Conservation (phyloP, 768 basidiomycete species). For the Rhodocollybia butyracea region DNA sequence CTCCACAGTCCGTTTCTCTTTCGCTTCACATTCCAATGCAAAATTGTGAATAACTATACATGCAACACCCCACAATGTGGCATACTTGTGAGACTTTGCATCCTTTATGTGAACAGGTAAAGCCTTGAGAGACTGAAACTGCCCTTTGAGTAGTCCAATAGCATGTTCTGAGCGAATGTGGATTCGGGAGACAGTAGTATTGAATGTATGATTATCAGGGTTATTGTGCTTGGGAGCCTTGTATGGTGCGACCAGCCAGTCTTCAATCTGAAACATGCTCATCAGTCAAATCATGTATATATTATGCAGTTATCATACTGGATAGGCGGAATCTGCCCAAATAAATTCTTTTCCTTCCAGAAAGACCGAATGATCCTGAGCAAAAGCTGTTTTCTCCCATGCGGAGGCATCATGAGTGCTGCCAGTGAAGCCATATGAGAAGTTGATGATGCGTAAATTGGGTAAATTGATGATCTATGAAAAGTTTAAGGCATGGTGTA, state of each 20-base stretch:
- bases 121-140: neutral
- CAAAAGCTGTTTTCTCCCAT: slow-evolving; percentile 21
- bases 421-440: slow-evolving; percentile 27
- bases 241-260: neutral
- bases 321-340: slow-evolving; percentile 3
- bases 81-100: neutral
- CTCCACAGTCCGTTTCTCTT: no score
- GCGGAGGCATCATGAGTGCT: slow-evolving; percentile 34
- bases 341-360: neutral
- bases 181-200: neutral
- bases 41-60: neutral
- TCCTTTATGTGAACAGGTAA: neutral
- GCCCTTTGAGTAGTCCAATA: neutral
- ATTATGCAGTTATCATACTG: neutral
- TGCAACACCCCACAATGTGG: neutral
- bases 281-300: no score
- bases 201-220: neutral
- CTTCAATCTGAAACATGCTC: neutral
- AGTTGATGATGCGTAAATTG: slow-evolving; percentile 32
- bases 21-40: neutral
- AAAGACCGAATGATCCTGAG: slow-evolving; percentile 14
- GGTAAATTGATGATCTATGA: slow-evolving; percentile 23
- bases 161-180: neutral
- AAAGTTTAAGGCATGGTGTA: no score
- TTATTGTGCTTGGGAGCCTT: neutral